A percentile compares a stretch with the other conserved stretches of the same genome.
phyloP scores from a whole-genome alignment of 2,329 filamentous ascomycete genomes.

The Epichloe uncinata region DNA sequence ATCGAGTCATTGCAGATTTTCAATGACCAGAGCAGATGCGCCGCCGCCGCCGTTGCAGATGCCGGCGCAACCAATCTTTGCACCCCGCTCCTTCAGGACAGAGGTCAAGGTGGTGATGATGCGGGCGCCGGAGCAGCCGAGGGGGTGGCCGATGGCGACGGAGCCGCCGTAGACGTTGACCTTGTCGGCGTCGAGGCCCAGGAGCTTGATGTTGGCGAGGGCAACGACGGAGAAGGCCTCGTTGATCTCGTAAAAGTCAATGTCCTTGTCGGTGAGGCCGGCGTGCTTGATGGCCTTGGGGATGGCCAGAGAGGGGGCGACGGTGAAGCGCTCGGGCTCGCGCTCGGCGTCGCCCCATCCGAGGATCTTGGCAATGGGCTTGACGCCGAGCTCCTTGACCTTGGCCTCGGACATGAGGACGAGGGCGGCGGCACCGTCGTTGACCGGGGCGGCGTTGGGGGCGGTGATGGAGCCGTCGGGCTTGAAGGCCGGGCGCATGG shows the following conservation, averaged over 20 bases:
- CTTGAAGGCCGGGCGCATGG: constrained; percentile 74
- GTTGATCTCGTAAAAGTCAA: constrained; percentile 98
- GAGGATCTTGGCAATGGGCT: constrained; percentile 88
- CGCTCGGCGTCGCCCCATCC: constrained; percentile 94
- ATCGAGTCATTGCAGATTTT: constrained; percentile 50
- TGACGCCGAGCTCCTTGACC: constrained; percentile 81
- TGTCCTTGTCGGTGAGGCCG: constrained; percentile 58
- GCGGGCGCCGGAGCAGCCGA: constrained; percentile 86
- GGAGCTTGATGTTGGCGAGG: constrained; percentile 88
- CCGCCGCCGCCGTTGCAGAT: constrained; percentile 98
- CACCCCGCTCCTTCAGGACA: constrained; percentile 80
- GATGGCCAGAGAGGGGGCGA: constrained; percentile 82
- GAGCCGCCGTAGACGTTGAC: constrained; percentile 94
- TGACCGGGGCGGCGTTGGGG: constrained; percentile 91
- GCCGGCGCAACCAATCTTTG: constrained; percentile 83
- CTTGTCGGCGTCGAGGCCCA: constrained; percentile 65
- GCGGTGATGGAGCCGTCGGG: constrained; percentile 84
- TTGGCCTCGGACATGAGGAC: constrained; percentile 91
- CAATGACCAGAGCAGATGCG: constrained; percentile 85
- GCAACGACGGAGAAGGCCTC: constrained; percentile 97
- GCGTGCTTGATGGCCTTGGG: constrained; percentile 97
- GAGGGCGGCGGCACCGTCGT: constrained; percentile 84
- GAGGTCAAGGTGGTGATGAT: constrained; percentile 84
- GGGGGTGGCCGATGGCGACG: constrained; percentile 88
- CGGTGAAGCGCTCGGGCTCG: constrained; percentile 89